Evolutionary conservation across 2,329 filamentous ascomycete species (phyloP), one percentile per base, ranked within the genome.

Genomic region (Claviceps fusiformis): DNA sequence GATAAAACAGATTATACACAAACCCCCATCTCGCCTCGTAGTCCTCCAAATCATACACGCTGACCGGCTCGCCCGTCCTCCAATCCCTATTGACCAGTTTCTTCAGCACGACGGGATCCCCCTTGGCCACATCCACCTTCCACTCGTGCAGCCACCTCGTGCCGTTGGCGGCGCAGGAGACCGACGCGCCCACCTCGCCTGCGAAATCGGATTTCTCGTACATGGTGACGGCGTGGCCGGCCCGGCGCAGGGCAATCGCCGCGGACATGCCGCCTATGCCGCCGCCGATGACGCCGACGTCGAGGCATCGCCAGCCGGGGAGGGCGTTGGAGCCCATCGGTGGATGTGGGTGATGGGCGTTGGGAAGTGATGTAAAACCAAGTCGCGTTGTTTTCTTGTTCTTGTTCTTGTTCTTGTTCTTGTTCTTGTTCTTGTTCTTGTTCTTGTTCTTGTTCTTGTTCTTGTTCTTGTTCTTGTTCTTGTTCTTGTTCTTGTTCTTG

Each of bases 11-110:
- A 66, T 85, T 82, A 65, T 85, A 84, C 0, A 79, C 73, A 27
- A 80, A 77, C 13, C 82, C 82, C 82, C 82, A 87, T 54, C 71
- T 72, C 68, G 80, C 64, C 66, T 86, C 77, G 56, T 87, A 87
- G 62, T 86, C 83, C 11, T 70, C 75, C 19, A 87, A 67, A 60
- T 80, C 76, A 60, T 84, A 86, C 0, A 83, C 79, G 59, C 77
- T 85, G 29, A 82, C 75, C 0, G 80, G 77, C 67, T 86, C 79
- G 0, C 84, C 84, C 1, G 82, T 86, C 64, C 79, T 77, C 83
- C 83, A 87, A 67, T 87, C 82, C 3, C 80, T 77, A 64, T 82
- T 85, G 69, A 87, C 86, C 53, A 87, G 74, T 62, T 82, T 82
- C 66, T 74, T 75, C 51, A 87, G 68, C 1, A 86, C 70, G 1